phyloP scores from a whole-genome alignment of 179 eudicot species.

The Gypsophila paniculata region DNA sequence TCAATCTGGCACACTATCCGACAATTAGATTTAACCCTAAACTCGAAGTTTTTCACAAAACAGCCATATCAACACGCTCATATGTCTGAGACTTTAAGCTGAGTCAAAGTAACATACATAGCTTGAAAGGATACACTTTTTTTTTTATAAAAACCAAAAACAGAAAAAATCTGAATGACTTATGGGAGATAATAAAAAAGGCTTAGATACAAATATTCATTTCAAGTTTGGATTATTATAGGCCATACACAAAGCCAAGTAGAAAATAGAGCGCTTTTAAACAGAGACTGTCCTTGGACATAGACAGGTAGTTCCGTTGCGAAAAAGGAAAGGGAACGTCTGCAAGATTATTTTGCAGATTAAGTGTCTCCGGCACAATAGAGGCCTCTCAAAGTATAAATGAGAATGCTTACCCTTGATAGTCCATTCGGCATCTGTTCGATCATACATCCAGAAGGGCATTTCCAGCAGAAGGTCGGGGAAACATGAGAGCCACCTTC shows the following conservation, averaged over 20 bases:
- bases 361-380: background rate
- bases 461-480: slow-evolving; percentile 41
- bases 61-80: background rate
- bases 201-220: background rate
- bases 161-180: background rate
- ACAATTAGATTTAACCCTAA: background rate
- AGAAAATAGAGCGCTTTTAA: background rate
- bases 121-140: background rate
- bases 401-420: slow-evolving; percentile 25
- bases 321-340: background rate
- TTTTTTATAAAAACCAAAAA: background rate
- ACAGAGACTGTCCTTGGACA: background rate
- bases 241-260: background rate
- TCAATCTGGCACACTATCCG: background rate
- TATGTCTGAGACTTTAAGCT: background rate
- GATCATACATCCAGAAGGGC: slow-evolving; percentile 46
- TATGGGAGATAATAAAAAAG: background rate
- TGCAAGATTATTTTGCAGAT: background rate
- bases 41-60: background rate
- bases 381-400: background rate
- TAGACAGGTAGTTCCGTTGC: background rate
- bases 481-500: slow-evolving; percentile 45
- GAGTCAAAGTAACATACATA: background rate
- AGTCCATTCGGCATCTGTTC: slow-evolving; percentile 28
- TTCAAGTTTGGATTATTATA: background rate